Evolutionary conservation across 148 eudicot genomes (phyloP).

Genomic region (Rhododendron griersonianum): DNA sequence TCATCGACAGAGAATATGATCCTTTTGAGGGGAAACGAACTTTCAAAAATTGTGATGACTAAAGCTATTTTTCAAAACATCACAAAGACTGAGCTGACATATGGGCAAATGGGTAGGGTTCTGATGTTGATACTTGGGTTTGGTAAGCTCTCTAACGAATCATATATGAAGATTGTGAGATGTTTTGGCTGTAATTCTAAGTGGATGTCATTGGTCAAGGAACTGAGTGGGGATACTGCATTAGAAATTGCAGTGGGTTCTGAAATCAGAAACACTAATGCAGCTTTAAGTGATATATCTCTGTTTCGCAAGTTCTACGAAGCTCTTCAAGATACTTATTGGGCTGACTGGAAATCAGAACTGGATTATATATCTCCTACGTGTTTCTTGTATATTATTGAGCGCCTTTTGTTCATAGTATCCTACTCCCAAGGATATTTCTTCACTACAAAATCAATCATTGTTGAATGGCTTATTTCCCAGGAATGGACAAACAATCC

Average conservation of each 20-base stretch:
- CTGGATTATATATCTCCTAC: constrained; percentile 26
- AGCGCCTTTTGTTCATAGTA: constrained; percentile 37
- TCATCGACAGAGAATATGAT: constrained; percentile 27
- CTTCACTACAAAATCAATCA: constrained; percentile 25
- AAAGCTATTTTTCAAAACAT: constrained; percentile 18
- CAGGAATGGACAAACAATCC: not conserved
- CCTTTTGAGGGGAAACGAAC: constrained; percentile 26
- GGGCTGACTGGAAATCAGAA: constrained; percentile 14
- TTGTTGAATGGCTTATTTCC: constrained; percentile 23
- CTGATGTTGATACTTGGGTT: constrained; percentile 45
- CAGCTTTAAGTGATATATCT: not conserved
- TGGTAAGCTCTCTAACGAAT: constrained; percentile 15
- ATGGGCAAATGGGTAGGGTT: constrained; percentile 45
- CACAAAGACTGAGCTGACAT: constrained; percentile 18
- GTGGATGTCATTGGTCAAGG: constrained; percentile 27
- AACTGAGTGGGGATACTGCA: not conserved
- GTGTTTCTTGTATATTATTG: constrained; percentile 40
- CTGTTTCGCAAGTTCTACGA: constrained; percentile 4
- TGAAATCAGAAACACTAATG: not conserved
- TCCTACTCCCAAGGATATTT: constrained; percentile 15
- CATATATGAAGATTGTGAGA: constrained; percentile 5
- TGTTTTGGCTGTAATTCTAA: constrained; percentile 4
- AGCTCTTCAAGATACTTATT: constrained; percentile 26
- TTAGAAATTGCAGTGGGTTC: not conserved
- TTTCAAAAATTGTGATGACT: constrained; percentile 31